Evolutionary conservation across 1,284 basidiomycete species (phyloP).

Genomic region (Leccinum discolor): DNA sequence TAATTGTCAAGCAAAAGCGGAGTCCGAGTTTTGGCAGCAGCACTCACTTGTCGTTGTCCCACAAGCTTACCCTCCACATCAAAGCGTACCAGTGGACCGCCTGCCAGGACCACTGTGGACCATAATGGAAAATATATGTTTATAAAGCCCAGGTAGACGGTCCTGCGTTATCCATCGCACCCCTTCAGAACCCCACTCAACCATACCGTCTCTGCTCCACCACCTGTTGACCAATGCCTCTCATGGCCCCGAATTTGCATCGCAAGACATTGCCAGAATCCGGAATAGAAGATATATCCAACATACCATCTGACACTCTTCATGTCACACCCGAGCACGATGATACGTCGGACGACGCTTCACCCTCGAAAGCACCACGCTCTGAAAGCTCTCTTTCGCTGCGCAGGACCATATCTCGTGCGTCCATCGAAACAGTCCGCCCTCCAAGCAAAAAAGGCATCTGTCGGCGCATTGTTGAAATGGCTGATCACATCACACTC

Average conservation of each 20-base stretch:
- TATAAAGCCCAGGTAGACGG: background rate
- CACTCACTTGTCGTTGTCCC: background rate
- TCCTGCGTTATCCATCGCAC: background rate
- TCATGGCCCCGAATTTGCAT: background rate
- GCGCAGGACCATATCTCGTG: conserved; percentile 19
- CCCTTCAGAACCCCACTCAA: background rate
- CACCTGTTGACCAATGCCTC: background rate
- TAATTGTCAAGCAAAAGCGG: background rate
- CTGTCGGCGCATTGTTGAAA: conserved; percentile 21
- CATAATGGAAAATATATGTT: background rate
- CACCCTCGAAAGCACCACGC: conserved; percentile 10
- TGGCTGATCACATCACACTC: conserved; percentile 9
- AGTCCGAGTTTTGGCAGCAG: background rate
- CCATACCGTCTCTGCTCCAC: background rate
- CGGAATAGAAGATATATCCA: background rate
- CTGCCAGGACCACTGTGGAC: background rate
- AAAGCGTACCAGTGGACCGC: background rate
- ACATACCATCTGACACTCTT: background rate
- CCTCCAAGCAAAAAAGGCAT: conserved; percentile 11
- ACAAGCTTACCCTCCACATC: background rate
- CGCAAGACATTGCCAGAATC: background rate
- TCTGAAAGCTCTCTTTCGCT: conserved; percentile 5
- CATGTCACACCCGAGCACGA: background rate
- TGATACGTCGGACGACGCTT: background rate
- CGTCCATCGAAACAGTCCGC: conserved; percentile 19